A percentile compares a stretch with the other conserved stretches of the same genome.
Conservation (phyloP, 176 grass and related monocot species). For the Avena insularis region DNA sequence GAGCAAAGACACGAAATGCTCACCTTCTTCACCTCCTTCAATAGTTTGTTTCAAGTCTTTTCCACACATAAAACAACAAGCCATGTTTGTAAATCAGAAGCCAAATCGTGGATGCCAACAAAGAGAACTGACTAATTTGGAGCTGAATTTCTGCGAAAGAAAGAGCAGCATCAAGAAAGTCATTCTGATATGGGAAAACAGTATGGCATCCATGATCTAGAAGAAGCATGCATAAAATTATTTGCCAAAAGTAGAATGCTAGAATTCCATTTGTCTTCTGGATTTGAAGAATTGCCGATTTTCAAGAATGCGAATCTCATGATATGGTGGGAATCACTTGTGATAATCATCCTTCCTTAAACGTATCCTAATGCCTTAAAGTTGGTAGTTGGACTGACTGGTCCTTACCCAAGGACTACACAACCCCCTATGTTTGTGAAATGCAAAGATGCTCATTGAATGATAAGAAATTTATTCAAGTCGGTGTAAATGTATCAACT, state of each 20-base stretch:
- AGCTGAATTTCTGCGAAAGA: constrained; percentile 23
- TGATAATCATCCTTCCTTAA: not conserved
- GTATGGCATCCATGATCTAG: not conserved
- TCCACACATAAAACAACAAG: constrained; percentile 51
- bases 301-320: not conserved
- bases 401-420: not conserved
- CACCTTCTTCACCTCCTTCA: constrained; percentile 49
- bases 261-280: not conserved
- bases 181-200: constrained; percentile 18
- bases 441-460: not conserved
- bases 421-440: not conserved
- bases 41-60: constrained; percentile 34
- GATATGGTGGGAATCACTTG: not conserved
- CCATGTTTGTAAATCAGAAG: constrained; percentile 43
- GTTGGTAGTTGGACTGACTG: not conserved
- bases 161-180: constrained; percentile 22
- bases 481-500: not conserved
- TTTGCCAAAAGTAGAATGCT: not conserved
- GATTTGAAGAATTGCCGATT: not conserved
- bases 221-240: not conserved
- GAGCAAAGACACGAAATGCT: constrained; percentile 18
- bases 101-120: not conserved
- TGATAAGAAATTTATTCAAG: not conserved
- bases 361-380: not conserved
- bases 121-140: constrained; percentile 27